Percentiles rank a stretch among this genome's conserved stretches.
phyloP scores from a whole-genome alignment of 1,284 basidiomycete genomes.

The Irpex sp. region DNA sequence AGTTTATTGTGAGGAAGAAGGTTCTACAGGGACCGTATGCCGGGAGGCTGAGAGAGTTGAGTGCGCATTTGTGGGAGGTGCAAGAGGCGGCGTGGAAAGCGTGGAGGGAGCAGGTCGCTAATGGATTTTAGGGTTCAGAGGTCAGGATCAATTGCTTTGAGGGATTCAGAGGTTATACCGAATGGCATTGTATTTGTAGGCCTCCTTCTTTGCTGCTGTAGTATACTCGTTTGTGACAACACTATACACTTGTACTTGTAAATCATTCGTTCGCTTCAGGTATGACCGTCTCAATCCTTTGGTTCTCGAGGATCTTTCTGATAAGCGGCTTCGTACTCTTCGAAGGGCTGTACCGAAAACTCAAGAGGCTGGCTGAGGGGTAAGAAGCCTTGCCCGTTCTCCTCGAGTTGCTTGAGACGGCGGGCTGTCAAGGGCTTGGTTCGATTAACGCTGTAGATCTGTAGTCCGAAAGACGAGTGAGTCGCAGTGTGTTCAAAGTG shows the following conservation, averaged over 20 bases:
- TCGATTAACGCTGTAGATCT: conserved; percentile 47
- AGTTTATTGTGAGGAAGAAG: not conserved
- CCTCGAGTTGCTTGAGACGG: conserved; percentile 38
- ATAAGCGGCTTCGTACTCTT: conserved; percentile 34
- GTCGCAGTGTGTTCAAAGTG: not conserved
- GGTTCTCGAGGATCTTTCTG: conserved; percentile 36
- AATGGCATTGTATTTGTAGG: too few species aligned
- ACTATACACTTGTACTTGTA: not conserved
- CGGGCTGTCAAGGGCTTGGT: conserved; percentile 37
- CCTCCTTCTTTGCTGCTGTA: too few species aligned
- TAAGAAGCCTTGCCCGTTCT: conserved; percentile 35
- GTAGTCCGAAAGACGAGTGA: too few species aligned
- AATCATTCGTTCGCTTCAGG: too few species aligned
- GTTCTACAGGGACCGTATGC: not conserved
- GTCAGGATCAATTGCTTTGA: too few species aligned
- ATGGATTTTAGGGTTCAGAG: not conserved
- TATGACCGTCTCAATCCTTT: conserved; percentile 2
- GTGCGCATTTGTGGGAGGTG: not conserved
- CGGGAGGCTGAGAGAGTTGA: not conserved
- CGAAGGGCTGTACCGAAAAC: conserved; percentile 34
- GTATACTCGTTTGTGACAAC: too few species aligned
- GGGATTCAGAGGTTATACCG: too few species aligned
- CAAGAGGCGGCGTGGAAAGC: not conserved
- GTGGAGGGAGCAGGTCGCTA: not conserved
- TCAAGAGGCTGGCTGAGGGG: conserved; percentile 40